phyloP scores from a whole-genome alignment of 345 rosid genomes.

The Eucalyptus leucophloia region DNA sequence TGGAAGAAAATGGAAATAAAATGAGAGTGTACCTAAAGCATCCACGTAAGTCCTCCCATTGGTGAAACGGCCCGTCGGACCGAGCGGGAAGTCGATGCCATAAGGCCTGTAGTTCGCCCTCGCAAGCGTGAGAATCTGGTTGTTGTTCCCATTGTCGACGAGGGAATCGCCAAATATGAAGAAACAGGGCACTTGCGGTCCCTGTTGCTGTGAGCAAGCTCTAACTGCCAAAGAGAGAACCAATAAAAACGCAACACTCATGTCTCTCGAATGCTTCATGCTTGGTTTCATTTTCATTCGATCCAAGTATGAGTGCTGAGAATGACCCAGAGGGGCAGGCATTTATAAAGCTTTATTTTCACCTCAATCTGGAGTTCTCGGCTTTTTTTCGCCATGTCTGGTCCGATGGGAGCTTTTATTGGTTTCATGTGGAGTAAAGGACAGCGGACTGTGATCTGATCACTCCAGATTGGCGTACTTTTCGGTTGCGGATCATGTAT shows the following conservation, averaged over 20 bases:
- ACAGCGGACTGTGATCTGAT: neutral
- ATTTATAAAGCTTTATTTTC: neutral
- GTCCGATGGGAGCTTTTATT: neutral
- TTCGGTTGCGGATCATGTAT: neutral
- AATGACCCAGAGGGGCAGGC: neutral
- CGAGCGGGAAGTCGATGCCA: constrained; percentile 76
- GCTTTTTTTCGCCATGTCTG: neutral
- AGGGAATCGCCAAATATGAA: constrained; percentile 86
- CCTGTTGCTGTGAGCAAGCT: constrained; percentile 14
- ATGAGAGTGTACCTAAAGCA: constrained; percentile 37
- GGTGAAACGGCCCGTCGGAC: constrained; percentile 74
- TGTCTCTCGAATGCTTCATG: neutral
- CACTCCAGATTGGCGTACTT: neutral
- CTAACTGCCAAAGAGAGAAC: neutral
- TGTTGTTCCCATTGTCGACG: constrained; percentile 91
- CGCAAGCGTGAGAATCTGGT: constrained; percentile 53
- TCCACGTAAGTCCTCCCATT: constrained; percentile 83
- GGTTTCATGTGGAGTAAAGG: neutral
- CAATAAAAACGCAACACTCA: neutral
- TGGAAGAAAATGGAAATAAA: neutral
- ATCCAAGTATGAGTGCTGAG: neutral
- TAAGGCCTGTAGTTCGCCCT: constrained; percentile 85
- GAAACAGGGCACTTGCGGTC: constrained; percentile 63
- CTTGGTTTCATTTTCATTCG: neutral
- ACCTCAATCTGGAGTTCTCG: neutral